Conservation (phyloP, 305 asterid genomes). For the Fraxinus xanthoxyloides region DNA sequence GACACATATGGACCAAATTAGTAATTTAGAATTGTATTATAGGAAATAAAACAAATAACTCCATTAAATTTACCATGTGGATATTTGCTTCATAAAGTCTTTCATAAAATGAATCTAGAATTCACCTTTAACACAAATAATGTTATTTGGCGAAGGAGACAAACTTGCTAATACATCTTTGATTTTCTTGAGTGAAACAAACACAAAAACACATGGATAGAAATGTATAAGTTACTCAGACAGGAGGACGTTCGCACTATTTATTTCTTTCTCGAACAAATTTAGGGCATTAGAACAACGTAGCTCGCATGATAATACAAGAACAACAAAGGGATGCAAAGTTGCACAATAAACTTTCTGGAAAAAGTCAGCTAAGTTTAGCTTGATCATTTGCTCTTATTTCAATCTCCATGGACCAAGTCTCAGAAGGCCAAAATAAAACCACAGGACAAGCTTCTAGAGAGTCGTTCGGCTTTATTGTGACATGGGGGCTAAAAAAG, state of each 20-base stretch:
- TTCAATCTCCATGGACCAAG: not conserved
- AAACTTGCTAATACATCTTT: not conserved
- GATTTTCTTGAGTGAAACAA: not conserved
- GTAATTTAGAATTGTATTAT: conserved; percentile 5
- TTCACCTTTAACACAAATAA: not conserved
- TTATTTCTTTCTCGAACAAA: not conserved
- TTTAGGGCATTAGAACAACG: not conserved
- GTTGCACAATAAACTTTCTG: not conserved
- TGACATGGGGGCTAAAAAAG: too few species aligned
- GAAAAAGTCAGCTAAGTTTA: not conserved
- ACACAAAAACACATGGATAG: not conserved
- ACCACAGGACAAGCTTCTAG: not conserved
- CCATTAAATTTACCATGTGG: not conserved
- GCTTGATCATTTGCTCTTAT: not conserved
- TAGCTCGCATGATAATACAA: not conserved
- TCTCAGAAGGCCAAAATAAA: not conserved
- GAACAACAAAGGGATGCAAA: not conserved
- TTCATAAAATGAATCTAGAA: not conserved
- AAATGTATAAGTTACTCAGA: not conserved
- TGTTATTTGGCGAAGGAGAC: not conserved
- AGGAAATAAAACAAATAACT: not conserved
- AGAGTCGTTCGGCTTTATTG: not conserved
- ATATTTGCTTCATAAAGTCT: not conserved
- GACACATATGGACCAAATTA: not conserved
- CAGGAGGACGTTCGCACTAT: not conserved